Evolutionary conservation across 768 basidiomycete species (phyloP), one percentile per base, ranked within the genome.

Genomic region (Boletus sp.): DNA sequence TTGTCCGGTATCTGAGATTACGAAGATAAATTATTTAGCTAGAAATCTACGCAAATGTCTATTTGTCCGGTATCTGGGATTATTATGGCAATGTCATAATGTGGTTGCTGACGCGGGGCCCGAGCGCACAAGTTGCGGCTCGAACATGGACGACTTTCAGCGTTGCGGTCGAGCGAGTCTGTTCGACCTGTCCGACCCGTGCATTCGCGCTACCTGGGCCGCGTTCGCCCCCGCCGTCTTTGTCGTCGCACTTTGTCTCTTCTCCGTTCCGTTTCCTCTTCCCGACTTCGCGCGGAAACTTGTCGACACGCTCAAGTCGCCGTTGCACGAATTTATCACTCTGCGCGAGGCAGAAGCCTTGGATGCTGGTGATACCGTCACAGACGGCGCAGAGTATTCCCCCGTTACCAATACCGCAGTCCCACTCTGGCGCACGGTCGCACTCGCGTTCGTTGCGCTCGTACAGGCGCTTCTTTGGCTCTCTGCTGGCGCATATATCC

Each of bases 401-500:
- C 6, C 11, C 3, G 20, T 33, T 12, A 20, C 42, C 14, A 30
- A 52, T 9, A 35, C n/a, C 6, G 33, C 61, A 11, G 63, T 76
- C 12, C 80, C 83, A 0, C 73, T 87, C 8, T 88, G 87, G 85
- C 81, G 83, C 40, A 82, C 84, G 2, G 58, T 84, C 44, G 61
- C 82, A n/a, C 79, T 90, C 45, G 75, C 79, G 1, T 76, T 79
- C 56, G 61, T 86, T 3, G 83, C 86, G 1, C 78, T 89, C 36
- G 37, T 78, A 5, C 80, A 87, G 62, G 74, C 81, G 0, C 71
- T 90, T 6, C 64, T 71, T 9, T 89, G 89, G 86, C 68, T 87
- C 2, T 78, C 76, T n/a, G 64, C 76, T 4, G 84, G 81, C n/a
- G 80, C 82, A 7, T 91, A 82, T 67, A 64, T 64, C 15, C 60